phyloP scores from a whole-genome alignment of 257 asterid genomes.

The Nicotiana undulata region DNA sequence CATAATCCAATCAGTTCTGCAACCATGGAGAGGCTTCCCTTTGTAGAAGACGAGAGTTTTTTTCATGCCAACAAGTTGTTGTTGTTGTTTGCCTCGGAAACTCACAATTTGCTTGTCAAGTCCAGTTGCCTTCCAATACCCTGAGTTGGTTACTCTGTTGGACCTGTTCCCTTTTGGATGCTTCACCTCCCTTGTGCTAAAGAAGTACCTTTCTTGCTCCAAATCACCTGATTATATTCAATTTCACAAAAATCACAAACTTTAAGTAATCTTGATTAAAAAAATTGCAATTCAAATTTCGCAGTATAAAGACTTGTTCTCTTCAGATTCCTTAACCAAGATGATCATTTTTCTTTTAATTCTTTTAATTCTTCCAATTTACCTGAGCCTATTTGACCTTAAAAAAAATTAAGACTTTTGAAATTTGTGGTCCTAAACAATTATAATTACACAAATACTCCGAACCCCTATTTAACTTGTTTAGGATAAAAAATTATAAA shows the following conservation, averaged over 20 bases:
- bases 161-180: conserved; percentile 33
- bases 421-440: no score
- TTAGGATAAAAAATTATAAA: no score
- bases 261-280: no score
- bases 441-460: no score
- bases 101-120: conserved; percentile 25
- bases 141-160: conserved; percentile 31
- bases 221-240: conserved; percentile 19
- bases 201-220: conserved; percentile 35
- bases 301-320: no score
- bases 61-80: conserved; percentile 28
- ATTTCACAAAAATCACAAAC: no score
- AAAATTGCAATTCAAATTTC: not conserved
- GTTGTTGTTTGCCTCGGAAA: not conserved
- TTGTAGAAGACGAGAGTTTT: conserved; percentile 36
- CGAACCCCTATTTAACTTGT: no score
- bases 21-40: conserved; percentile 31
- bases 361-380: no score
- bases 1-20: conserved; percentile 38
- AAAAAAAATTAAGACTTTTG: no score
- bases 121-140: conserved; percentile 45
- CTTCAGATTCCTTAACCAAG: no score
- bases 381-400: no score
- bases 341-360: no score
- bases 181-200: conserved; percentile 34